These are phyloP conservation scores for Coemansia sp. DNA, from an alignment of 192 early-diverging fungal genomes.

Conservation along the genomic window DNA sequence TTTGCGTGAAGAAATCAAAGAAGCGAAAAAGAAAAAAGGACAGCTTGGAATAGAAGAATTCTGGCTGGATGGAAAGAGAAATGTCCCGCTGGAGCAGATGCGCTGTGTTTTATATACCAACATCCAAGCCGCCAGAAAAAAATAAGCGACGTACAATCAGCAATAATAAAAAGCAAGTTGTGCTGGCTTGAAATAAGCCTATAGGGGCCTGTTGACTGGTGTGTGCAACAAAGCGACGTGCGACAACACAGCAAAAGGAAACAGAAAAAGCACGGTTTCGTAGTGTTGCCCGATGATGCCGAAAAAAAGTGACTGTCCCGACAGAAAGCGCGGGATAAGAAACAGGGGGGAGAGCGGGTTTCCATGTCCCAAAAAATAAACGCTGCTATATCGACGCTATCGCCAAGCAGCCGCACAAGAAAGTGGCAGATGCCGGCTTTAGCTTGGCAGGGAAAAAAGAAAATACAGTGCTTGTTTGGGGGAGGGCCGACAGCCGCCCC, in stretches of 20 bases:
- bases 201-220: not conserved
- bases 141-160: not conserved
- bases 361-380: conserved; percentile 2
- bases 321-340: not conserved
- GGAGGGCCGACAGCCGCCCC: not conserved
- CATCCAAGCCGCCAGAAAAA: not conserved
- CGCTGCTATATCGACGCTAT: not conserved
- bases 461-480: not conserved
- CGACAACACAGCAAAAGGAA: too few relatives aligned
- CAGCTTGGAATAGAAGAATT: not conserved
- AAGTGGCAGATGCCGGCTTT: not conserved
- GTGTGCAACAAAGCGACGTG: not conserved
- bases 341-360: conserved; percentile 6
- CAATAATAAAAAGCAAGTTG: not conserved
- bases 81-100: conserved; percentile 15
- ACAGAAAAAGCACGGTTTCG: not conserved
- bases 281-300: not conserved
- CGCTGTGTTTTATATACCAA: conserved; percentile 20
- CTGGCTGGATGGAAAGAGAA: not conserved
- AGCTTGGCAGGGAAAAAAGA: conserved; percentile 11
- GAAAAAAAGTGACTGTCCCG: not conserved
- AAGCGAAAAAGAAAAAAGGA: not conserved
- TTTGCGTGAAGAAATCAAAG: not conserved
- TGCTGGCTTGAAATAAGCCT: not conserved
- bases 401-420: not conserved